Evolutionary conservation across 108 stramenopile species (phyloP).

Genomic region (Pseudonitzschia delicatissima): DNA sequence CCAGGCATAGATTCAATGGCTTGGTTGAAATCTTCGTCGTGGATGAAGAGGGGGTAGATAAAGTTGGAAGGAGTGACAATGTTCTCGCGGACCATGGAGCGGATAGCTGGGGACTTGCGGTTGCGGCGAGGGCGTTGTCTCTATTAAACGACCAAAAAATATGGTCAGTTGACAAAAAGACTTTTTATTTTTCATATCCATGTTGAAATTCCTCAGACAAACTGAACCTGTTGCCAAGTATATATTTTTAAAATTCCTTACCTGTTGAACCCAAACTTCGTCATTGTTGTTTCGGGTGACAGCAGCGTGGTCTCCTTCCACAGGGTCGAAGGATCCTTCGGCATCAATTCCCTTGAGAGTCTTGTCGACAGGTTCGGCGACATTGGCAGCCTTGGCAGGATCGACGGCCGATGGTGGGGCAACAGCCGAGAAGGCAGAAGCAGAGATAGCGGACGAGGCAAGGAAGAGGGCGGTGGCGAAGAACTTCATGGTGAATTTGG

Average conservation of each 20-base stretch:
- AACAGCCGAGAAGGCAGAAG: slow-evolving; percentile 35
- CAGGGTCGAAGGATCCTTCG: slow-evolving; percentile 67
- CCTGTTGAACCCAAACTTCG: slow-evolving; percentile 82
- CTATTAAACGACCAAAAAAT: slow-evolving; percentile 15
- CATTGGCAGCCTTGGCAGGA: slow-evolving; percentile 13
- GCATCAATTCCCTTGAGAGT: slow-evolving; percentile 64
- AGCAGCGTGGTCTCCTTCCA: slow-evolving; percentile 54
- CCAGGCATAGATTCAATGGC: slow-evolving; percentile 95
- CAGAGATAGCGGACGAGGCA: slow-evolving; percentile 15
- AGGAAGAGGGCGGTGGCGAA: slow-evolving; percentile 24
- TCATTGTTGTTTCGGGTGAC: slow-evolving; percentile 52
- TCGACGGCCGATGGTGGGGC: slow-evolving; percentile 15
- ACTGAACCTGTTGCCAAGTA: background rate
- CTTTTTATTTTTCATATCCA: background rate
- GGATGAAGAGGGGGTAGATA: slow-evolving; percentile 98
- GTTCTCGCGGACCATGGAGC: slow-evolving; percentile 95
- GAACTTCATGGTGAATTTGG: slow-evolving; percentile 42
- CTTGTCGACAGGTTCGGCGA: slow-evolving; percentile 56
- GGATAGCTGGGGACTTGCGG: slow-evolving; percentile 89
- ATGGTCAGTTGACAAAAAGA: background rate
- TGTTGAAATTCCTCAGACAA: background rate
- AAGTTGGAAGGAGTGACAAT: slow-evolving; percentile 94
- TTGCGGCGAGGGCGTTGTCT: slow-evolving; percentile 92
- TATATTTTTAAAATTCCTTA: slow-evolving; percentile 25
- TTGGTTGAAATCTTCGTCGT: slow-evolving; percentile 85